These are phyloP conservation scores for Pseudozyma hubeiensis DNA, from an alignment of 1,284 basidiomycete genomes.

Conservation along the genomic window DNA sequence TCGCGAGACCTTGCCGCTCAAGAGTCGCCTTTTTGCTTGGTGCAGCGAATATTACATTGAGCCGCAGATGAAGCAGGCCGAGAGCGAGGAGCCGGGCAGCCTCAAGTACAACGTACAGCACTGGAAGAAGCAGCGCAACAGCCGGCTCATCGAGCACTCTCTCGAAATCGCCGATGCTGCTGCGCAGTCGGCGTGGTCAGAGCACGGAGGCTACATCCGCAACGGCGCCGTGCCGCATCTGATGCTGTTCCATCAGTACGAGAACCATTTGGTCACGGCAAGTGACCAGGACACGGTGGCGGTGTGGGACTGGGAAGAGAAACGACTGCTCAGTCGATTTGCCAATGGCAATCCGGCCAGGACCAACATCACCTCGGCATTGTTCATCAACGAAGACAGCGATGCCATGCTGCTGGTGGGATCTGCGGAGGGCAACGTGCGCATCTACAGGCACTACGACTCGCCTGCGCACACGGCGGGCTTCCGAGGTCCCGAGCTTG, in stretches of 20 bases:
- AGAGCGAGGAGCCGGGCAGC: conserved; percentile 94
- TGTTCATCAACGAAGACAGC: conserved; percentile 95
- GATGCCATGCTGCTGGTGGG: conserved; percentile 89
- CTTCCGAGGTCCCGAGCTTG: conserved; percentile 77
- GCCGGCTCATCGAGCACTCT: conserved; percentile 81
- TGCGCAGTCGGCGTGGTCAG: conserved; percentile 80
- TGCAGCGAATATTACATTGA: conserved; percentile 97
- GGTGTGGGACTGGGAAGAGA: conserved; percentile 95
- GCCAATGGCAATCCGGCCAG: conserved; percentile 87
- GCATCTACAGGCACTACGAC: conserved; percentile 89
- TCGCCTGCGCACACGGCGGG: conserved; percentile 34
- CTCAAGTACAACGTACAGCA: conserved; percentile 93
- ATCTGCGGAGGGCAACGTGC: conserved; percentile 88
- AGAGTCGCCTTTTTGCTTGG: conserved; percentile 94
- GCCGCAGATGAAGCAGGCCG: conserved; percentile 80
- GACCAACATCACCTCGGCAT: conserved; percentile 86
- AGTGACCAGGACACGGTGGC: conserved; percentile 88
- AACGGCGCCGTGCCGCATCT: conserved; percentile 72
- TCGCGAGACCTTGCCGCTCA: conserved; percentile 79
- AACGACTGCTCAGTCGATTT: conserved; percentile 82
- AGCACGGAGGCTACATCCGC: conserved; percentile 80
- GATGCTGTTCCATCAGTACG: conserved; percentile 87
- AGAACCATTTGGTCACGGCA: conserved; percentile 85
- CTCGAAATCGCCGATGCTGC: conserved; percentile 77
- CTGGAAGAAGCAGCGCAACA: conserved; percentile 92